Conservation (phyloP, 2,329 filamentous ascomycete genomes). For the Aotearoamyces nothofagi region DNA sequence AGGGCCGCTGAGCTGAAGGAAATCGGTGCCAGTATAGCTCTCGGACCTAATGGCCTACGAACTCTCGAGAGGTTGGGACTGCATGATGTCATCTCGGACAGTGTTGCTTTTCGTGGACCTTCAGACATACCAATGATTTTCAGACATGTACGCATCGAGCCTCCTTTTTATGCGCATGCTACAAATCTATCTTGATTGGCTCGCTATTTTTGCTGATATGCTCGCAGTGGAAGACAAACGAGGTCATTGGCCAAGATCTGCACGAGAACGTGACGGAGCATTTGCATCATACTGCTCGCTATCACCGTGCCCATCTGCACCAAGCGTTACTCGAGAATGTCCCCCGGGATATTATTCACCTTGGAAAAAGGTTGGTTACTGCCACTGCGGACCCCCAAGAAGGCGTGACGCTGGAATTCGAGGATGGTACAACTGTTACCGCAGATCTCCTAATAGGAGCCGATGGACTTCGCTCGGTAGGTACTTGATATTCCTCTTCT, state of each 20-base stretch:
- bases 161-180: too few relatives aligned
- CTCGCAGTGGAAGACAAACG: conserved; percentile 22
- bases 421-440: conserved; percentile 15
- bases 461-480: conserved; percentile 23
- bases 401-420: conserved; percentile 15
- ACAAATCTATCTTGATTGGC: too few relatives aligned
- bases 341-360: conserved; percentile 16
- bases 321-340: conserved; percentile 19
- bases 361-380: conserved; percentile 16
- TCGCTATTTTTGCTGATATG: too few relatives aligned
- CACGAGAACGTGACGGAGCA: conserved; percentile 17
- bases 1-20: conserved; percentile 20
- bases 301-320: conserved; percentile 22
- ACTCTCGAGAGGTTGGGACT: conserved; percentile 22
- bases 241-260: conserved; percentile 19
- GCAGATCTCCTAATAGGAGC: conserved; percentile 21
- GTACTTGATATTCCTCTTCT: conserved; percentile 10
- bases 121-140: conserved; percentile 21
- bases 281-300: conserved; percentile 21
- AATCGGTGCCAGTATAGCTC: conserved; percentile 23
- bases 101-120: conserved; percentile 19
- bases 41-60: conserved; percentile 23
- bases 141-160: conserved; percentile 10
- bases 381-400: conserved; percentile 5
- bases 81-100: conserved; percentile 18